phyloP scores from a whole-genome alignment of 148 eudicot species.

The Silene conica region DNA sequence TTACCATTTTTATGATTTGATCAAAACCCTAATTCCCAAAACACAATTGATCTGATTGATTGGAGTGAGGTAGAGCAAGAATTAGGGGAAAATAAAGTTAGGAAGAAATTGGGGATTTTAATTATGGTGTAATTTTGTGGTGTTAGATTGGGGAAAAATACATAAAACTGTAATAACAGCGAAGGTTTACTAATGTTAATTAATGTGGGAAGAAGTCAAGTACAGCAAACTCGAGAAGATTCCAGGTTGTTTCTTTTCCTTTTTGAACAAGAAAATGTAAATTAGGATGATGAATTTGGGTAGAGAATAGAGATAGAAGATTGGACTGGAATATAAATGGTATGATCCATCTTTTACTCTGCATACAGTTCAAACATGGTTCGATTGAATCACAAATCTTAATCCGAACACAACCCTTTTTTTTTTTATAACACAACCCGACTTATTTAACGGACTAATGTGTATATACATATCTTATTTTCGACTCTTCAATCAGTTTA shows the following conservation, averaged over 20 bases:
- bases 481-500: too few relatives aligned
- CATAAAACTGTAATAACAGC: neutral
- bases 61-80: slow-evolving; percentile 4
- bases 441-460: too few relatives aligned
- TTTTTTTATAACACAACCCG: too few relatives aligned
- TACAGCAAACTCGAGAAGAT: neutral
- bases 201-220: neutral
- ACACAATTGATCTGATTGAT: neutral
- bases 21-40: slow-evolving; percentile 21
- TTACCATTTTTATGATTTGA: slow-evolving; percentile 27
- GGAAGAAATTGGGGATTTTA: neutral
- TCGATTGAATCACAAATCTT: too few relatives aligned
- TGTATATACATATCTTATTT: too few relatives aligned
- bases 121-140: neutral
- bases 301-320: too few relatives aligned
- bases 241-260: slow-evolving; percentile 1
- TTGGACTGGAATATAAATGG: too few relatives aligned
- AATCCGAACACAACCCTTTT: too few relatives aligned
- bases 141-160: neutral
- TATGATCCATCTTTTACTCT: too few relatives aligned
- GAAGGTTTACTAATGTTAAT: neutral
- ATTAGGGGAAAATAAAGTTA: neutral
- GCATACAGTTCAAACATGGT: too few relatives aligned
- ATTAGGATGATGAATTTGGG: neutral
- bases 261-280: neutral